Conservation (phyloP, 1,284 basidiomycete species). For the Trametes hirsuta region DNA sequence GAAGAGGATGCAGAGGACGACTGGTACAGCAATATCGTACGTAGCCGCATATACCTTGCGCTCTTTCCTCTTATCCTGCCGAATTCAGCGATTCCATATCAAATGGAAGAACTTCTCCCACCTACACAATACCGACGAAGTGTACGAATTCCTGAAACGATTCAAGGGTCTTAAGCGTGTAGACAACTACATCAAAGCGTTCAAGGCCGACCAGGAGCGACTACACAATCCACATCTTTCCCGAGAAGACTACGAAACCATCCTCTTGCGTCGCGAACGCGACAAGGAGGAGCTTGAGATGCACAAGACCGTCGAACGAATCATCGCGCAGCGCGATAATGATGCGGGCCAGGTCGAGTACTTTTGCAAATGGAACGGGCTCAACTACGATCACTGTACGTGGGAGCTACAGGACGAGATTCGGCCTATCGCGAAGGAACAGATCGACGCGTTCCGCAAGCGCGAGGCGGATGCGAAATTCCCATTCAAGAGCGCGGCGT, state of each 20-base stretch:
- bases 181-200: slow-evolving; percentile 97
- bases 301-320: slow-evolving; percentile 91
- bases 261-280: slow-evolving; percentile 89
- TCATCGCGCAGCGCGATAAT: slow-evolving; percentile 83
- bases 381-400: slow-evolving; percentile 95
- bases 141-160: slow-evolving; percentile 92
- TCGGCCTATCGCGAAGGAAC: slow-evolving; percentile 69
- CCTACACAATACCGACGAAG: slow-evolving; percentile 96
- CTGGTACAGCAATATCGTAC: slow-evolving; percentile 85
- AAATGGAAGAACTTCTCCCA: slow-evolving; percentile 97
- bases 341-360: slow-evolving; percentile 80
- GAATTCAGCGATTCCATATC: slow-evolving; percentile 84
- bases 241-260: slow-evolving; percentile 89
- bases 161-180: slow-evolving; percentile 96
- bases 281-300: slow-evolving; percentile 89
- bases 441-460: slow-evolving; percentile 81
- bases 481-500: slow-evolving; percentile 84
- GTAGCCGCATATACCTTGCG: slow-evolving; percentile 34
- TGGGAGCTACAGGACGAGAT: slow-evolving; percentile 92
- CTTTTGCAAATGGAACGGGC: slow-evolving; percentile 96
- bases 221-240: slow-evolving; percentile 72
- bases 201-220: slow-evolving; percentile 75
- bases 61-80: slow-evolving; percentile 13
- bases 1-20: slow-evolving; percentile 78
- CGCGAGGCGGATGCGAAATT: slow-evolving; percentile 83